phyloP scores from a whole-genome alignment of 306 rosid genomes.

The Gastrolobium villosum region DNA sequence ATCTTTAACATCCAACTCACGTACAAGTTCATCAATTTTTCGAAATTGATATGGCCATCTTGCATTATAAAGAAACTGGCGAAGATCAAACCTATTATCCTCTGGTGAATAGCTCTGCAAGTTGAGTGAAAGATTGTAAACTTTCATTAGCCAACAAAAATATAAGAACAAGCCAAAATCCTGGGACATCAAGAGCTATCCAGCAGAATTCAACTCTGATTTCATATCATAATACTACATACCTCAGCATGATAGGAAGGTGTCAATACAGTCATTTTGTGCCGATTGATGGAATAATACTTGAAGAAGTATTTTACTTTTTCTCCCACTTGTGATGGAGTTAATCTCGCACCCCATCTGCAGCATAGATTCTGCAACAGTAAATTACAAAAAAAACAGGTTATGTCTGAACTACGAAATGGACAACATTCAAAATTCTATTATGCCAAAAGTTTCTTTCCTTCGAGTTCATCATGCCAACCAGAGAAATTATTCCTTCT shows the following conservation, averaged over 20 bases:
- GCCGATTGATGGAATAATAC: constrained; percentile 93
- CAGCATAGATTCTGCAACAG: constrained; percentile 83
- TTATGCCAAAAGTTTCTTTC: neutral
- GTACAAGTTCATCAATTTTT: constrained; percentile 85
- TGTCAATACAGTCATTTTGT: constrained; percentile 90
- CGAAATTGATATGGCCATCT: constrained; percentile 95
- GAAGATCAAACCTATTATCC: constrained; percentile 91
- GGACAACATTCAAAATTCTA: constrained; percentile 9
- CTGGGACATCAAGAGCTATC: neutral
- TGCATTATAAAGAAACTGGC: constrained; percentile 87
- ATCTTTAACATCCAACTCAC: constrained; percentile 64
- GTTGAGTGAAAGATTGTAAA: constrained; percentile 32
- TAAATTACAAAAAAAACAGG: constrained; percentile 31
- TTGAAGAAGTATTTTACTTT: constrained; percentile 96
- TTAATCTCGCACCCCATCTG: constrained; percentile 83
- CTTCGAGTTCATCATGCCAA: constrained; percentile 7
- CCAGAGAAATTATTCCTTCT: neutral
- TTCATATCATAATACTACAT: constrained; percentile 8
- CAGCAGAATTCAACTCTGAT: constrained; percentile 9
- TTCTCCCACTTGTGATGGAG: constrained; percentile 90
- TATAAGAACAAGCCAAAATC: constrained; percentile 27
- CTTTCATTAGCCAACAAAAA: constrained; percentile 32
- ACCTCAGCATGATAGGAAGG: constrained; percentile 99
- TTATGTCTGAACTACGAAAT: constrained; percentile 32
- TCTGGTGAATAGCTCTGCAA: constrained; percentile 97